phyloP scores from a whole-genome alignment of 1,284 basidiomycete genomes.

The Paramarasmius palmivorus region DNA sequence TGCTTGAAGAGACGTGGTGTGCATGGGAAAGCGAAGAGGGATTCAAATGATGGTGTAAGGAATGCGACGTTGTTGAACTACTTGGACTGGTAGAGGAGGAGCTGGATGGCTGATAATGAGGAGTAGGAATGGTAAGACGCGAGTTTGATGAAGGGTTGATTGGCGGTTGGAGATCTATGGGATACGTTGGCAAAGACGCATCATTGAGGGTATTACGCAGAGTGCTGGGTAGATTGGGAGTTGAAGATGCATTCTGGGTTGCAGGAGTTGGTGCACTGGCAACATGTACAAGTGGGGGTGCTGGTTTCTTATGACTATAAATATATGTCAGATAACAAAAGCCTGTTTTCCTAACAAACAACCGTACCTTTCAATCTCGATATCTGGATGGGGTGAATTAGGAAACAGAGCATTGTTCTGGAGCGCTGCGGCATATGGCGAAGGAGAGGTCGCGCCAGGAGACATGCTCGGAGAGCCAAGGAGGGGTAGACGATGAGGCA shows the following conservation, averaged over 20 bases:
- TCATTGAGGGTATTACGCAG: not conserved
- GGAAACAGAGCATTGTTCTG: slow-evolving; percentile 14
- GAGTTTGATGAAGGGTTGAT: slow-evolving; percentile 44
- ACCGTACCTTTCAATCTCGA: not conserved
- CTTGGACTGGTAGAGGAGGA: not conserved
- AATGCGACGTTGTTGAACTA: not conserved
- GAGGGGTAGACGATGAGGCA: slow-evolving; percentile 13
- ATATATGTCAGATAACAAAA: not conserved
- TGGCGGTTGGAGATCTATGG: slow-evolving; percentile 58
- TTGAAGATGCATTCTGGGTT: not conserved
- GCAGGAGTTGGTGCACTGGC: not conserved
- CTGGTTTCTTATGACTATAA: not conserved
- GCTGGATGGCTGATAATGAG: not conserved
- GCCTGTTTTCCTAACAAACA: not conserved
- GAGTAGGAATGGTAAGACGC: not conserved
- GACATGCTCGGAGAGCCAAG: slow-evolving; percentile 1
- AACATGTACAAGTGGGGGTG: slow-evolving; percentile 2
- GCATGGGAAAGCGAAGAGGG: not conserved
- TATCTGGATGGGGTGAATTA: slow-evolving; percentile 6
- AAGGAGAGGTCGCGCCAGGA: slow-evolving; percentile 4
- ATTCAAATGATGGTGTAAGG: not conserved
- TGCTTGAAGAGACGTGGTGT: not conserved
- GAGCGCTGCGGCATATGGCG: slow-evolving; percentile 10
- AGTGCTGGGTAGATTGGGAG: not conserved
- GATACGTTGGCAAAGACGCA: slow-evolving; percentile 2